Conservation (phyloP, 768 basidiomycete species). For the Lactarius sp. region DNA sequence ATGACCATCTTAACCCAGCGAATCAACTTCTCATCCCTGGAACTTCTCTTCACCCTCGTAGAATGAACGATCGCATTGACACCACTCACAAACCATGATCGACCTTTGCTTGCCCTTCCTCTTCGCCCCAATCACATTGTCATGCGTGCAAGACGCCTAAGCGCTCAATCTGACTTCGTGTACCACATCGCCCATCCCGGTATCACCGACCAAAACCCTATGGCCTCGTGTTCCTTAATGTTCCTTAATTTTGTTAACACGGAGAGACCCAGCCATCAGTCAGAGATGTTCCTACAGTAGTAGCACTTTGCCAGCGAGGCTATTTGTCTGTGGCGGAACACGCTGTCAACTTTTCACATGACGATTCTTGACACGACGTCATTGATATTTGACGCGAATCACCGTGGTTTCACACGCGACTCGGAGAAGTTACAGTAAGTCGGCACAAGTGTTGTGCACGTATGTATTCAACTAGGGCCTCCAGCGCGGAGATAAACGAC, state of each 20-base stretch:
- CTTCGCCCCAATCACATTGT: background rate
- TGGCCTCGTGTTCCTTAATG: constrained; percentile 4
- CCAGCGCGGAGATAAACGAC: background rate
- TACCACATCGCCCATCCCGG: background rate
- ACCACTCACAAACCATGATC: background rate
- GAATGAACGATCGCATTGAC: background rate
- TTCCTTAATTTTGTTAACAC: background rate
- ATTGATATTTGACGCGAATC: background rate
- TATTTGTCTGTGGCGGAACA: background rate
- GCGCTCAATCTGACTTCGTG: background rate
- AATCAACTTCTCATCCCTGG: background rate
- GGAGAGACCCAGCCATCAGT: background rate
- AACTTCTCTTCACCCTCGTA: background rate
- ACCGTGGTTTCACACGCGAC: background rate
- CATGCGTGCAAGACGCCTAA: background rate
- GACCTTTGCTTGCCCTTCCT: background rate
- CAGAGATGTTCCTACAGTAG: background rate
- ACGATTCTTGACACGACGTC: background rate
- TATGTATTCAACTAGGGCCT: background rate
- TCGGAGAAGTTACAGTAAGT: background rate
- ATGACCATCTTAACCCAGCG: background rate
- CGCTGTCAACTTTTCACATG: background rate
- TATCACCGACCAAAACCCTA: background rate
- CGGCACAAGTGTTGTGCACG: background rate
- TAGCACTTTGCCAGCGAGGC: background rate